Evolutionary conservation across 331 rosid genomes (phyloP).

Genomic region (Quercus phellos): DNA sequence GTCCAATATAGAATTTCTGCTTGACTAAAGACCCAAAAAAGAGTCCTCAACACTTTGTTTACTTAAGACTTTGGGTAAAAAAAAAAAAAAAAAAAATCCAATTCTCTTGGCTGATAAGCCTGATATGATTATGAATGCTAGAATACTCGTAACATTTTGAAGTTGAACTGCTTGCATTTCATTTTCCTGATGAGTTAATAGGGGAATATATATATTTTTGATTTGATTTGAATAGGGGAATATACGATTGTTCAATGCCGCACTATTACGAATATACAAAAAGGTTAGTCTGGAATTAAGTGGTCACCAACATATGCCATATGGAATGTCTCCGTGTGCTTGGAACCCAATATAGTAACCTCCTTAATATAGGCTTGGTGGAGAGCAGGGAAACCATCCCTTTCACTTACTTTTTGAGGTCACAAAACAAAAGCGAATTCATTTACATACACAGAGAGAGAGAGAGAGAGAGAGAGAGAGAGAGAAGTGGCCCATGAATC

Average conservation of each 20-base stretch:
- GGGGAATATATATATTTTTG: too few species aligned
- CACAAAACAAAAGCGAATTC: constrained; percentile 6
- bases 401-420: constrained; percentile 45
- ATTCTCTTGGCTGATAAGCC: too few species aligned
- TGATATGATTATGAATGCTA: too few species aligned
- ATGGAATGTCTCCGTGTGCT: constrained; percentile 28
- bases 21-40: too few species aligned
- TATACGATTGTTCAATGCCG: background rate
- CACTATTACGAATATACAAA: background rate
- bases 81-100: too few species aligned
- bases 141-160: too few species aligned
- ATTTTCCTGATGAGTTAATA: too few species aligned
- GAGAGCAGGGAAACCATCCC: constrained; percentile 30
- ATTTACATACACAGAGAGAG: background rate
- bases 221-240: too few species aligned
- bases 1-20: too few species aligned
- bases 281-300: background rate
- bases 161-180: too few species aligned
- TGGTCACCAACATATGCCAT: background rate
- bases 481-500: constrained; percentile 17
- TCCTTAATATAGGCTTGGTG: constrained; percentile 31
- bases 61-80: too few species aligned
- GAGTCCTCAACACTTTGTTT: too few species aligned
- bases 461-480: background rate
- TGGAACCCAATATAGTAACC: constrained; percentile 4